phyloP scores from a whole-genome alignment of 345 rosid species.

The Aquilaria yunnanensis region DNA sequence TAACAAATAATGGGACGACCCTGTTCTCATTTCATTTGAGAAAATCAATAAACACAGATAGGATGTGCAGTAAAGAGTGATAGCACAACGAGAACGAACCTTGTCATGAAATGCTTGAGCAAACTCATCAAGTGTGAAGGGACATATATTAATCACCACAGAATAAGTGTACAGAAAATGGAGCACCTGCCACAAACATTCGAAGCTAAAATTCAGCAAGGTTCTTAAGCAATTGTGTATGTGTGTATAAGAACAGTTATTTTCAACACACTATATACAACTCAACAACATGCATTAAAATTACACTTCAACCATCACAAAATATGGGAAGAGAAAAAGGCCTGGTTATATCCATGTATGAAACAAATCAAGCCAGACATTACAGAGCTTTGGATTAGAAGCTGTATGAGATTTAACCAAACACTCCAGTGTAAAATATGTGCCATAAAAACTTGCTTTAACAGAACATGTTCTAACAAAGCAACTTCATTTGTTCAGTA shows the following conservation, averaged over 20 bases:
- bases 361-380: too few relatives aligned
- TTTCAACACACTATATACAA: not conserved
- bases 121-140: conserved; percentile 88
- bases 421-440: too few relatives aligned
- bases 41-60: not conserved
- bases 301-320: too few relatives aligned
- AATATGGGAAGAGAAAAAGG: too few relatives aligned
- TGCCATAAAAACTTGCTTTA: too few relatives aligned
- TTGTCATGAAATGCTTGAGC: conserved; percentile 92
- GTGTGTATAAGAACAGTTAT: conserved; percentile 1
- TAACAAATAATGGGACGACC: not conserved
- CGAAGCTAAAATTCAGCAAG: conserved; percentile 15
- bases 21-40: not conserved
- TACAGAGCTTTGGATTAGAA: too few relatives aligned
- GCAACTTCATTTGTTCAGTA: too few relatives aligned
- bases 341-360: too few relatives aligned
- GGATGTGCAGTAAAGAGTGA: conserved; percentile 2
- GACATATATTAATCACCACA: conserved; percentile 41
- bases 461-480: too few relatives aligned
- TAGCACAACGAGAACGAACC: conserved; percentile 36
- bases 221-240: not conserved
- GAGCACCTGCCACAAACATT: conserved; percentile 59
- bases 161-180: conserved; percentile 90
- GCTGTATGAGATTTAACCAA: too few relatives aligned
- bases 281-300: not conserved